Evolutionary conservation across 257 asterid genomes (phyloP).

Genomic region (Solanum chilense): DNA sequence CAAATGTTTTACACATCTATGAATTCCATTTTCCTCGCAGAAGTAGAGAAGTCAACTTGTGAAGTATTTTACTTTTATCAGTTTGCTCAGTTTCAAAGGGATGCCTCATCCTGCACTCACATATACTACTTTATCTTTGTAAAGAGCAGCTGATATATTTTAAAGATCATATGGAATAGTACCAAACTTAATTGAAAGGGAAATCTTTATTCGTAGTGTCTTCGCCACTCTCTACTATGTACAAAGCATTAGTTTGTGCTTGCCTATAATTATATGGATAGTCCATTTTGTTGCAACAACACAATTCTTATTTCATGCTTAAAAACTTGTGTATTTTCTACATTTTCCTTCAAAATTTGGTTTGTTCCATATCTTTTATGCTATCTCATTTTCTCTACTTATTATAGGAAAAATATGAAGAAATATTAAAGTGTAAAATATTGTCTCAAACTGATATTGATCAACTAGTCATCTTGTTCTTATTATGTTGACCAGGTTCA

Average conservation of each 20-base stretch:
- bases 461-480: too few species aligned
- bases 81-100: background rate
- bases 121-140: background rate
- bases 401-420: too few species aligned
- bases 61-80: background rate
- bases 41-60: background rate
- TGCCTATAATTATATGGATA: conserved; percentile 16
- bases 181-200: conserved; percentile 30
- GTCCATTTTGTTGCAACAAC: too few species aligned
- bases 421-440: too few species aligned
- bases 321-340: too few species aligned
- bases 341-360: too few species aligned
- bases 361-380: too few species aligned
- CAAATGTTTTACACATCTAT: background rate
- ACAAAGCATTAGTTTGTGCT: background rate
- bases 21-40: background rate
- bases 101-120: conserved; percentile 5
- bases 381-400: too few species aligned
- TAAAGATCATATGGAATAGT: conserved; percentile 9
- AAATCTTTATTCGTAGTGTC: conserved; percentile 15
- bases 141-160: conserved; percentile 6
- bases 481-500: too few species aligned
- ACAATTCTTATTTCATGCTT: too few species aligned
- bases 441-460: too few species aligned
- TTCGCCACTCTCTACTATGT: conserved; percentile 7